Base-by-base conservation (phyloP, 495 filamentous ascomycete species). In the Penicillium turbatum region DNA sequence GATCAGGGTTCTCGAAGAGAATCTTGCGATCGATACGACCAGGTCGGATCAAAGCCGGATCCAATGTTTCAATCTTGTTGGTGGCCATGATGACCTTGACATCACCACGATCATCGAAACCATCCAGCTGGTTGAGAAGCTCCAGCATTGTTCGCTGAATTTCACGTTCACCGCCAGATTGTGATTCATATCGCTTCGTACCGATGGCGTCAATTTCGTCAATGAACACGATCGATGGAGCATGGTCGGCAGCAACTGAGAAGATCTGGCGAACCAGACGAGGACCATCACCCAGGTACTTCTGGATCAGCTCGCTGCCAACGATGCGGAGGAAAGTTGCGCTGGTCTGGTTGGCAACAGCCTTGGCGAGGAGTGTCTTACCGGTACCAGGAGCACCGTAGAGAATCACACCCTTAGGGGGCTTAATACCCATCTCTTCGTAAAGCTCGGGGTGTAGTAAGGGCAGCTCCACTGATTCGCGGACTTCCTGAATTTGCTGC, bases 81-180 rank as follows among this genome's bases (percentile, higher is more conserved):
- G 93, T 99, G 15, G 93, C 93, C 89, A 99, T 96, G 71, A 99
- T 90, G 48, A 99, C 93, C 79, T 99, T 99, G 70, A 99, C 95
- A 69, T 99, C 93, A 57, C 93, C 93, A 59, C 93, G 87, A 71
- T 99, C 93, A 71, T 99, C 93, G 73, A 99, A 99, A 53, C 93
- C 93, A 67, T 99, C 93, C 13, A 99, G 83, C 71, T 99, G 93
- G 72, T 99, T 99, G 36, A 99, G 84, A 43, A 99, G 81, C 69
- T 99, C 93, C 73, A 99, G 76, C 93, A 99, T 99, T 42, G 93
- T 99, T 60, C 93, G 84, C 76, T 99, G 93, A 19, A 99, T 88
- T 69, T 99, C 93, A 57, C 95, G 87, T 70, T 99, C 93, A 63
- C 93, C 93, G 56, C 93, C 93, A 19, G 92, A 97, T 32, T 89